Evolutionary conservation across 148 eudicot species (phyloP), one percentile per base, ranked within the genome.

Genomic region (Persicaria maculosa): DNA sequence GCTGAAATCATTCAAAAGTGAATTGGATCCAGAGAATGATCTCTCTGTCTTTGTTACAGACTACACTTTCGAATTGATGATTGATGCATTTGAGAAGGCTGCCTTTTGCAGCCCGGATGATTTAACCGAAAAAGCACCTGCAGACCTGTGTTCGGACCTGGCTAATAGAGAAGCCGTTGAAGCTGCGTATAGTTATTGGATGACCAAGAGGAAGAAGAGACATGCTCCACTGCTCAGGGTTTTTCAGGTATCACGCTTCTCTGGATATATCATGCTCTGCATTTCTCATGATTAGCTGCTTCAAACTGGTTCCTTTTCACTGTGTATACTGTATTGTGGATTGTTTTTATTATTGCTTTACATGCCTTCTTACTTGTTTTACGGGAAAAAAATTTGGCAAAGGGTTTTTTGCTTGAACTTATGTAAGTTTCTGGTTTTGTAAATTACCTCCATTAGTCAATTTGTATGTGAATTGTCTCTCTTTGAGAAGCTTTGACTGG

Each of bases 71-170:
- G 98, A 94, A 81, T 76, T 87, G 73, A 81, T 87, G 76, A 90
- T 94, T 74, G 96, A 94, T 85, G 84, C 89, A 57, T 88, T 94
- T 59, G 98, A 94, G 82, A 94, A 85, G 74, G 92, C 89, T 75
- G 76, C 82, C 36, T 89, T 79, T 72, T 73, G 77, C 74, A 76
- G 78, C 74, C 85, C 86, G n/a, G 91, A 94, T 72, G 81, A 79
- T 72, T 83, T 61, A 50, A 59, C 74, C 69, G 88, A 80, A 72
- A 72, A 79, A 54, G 80, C 76, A 7, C 86, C 88, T 54, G 85
- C 50, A 67, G 79, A 71, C 44, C 75, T 79, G 17, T 86, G 85
- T 75, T 43, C 71, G 67, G 82, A 80, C 79, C 72, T 88, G 44
- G 93, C 80, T 44, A 80, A 78, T 75, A 79, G 61, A 44, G 88